Base-by-base conservation (phyloP, 768 basidiomycete genomes). In the Mycena alexandri region DNA sequence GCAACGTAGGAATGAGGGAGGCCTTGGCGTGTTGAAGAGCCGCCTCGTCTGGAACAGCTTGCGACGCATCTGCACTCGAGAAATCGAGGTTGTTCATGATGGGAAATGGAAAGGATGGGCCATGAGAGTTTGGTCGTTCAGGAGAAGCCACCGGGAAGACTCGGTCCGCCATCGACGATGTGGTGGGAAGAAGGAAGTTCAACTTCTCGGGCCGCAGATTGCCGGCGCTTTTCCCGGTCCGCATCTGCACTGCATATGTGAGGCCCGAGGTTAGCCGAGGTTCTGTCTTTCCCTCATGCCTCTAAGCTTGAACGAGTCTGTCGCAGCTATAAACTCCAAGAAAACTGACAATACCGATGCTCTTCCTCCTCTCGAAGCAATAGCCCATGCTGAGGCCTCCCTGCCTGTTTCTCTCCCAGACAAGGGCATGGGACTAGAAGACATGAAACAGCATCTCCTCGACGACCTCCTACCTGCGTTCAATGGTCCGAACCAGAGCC, bases 221-320 rank as follows among this genome's bases (percentile, higher is more conserved):
- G 17, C 51, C 51, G n/a, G n/a, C n/a, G n/a, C n/a, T n/a, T n/a
- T n/a, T n/a, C n/a, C n/a, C n/a, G n/a, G n/a, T n/a, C n/a, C n/a
- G n/a, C n/a, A n/a, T n/a, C n/a, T n/a, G n/a, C n/a, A n/a, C n/a
- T n/a, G n/a, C n/a, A n/a, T n/a, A n/a, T n/a, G n/a, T n/a, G n/a
- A n/a, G n/a, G n/a, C n/a, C n/a, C n/a, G n/a, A n/a, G n/a, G n/a
- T n/a, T n/a, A n/a, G n/a, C n/a, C n/a, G n/a, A n/a, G n/a, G n/a
- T 44, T 43, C 10, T 24, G 7, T n/a, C 22, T 12, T 38, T 29
- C n/a, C 21, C 13, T 48, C 46, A 61, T 62, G 65, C 36, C 69
- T 12, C 50, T 67, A 12, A 66, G 69, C 56, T 52, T 71, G 25
- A 63, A 63, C 50, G 57, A 64, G 34, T 71, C 57, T 43, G 48